phyloP scores from a whole-genome alignment of 441 rosid species.

The Eruca vesicaria region DNA sequence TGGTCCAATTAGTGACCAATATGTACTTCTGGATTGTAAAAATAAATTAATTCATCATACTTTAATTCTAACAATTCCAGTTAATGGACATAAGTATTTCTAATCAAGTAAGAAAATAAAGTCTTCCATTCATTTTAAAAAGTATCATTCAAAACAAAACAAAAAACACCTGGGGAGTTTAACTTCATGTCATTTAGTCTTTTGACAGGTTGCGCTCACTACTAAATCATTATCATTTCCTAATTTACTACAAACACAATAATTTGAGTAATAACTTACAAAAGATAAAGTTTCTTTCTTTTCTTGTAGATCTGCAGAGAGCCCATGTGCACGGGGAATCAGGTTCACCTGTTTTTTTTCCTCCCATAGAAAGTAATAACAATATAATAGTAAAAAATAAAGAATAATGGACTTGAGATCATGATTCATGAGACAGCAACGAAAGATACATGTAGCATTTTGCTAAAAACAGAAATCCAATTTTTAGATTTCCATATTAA shows the following conservation, averaged over 20 bases:
- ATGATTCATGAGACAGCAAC: conserved; percentile 34
- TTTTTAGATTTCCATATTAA: neutral
- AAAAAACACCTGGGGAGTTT: neutral
- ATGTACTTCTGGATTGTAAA: too few species aligned
- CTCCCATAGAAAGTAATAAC: conserved; percentile 12
- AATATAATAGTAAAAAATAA: conserved; percentile 1
- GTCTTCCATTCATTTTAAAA: neutral
- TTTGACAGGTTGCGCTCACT: conserved; percentile 7
- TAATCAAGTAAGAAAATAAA: neutral
- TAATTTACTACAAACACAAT: conserved; percentile 15
- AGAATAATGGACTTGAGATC: conserved; percentile 3
- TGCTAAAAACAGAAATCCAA: conserved; percentile 23
- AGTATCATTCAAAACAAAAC: neutral
- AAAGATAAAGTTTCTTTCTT: neutral
- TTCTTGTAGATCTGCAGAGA: conserved; percentile 26
- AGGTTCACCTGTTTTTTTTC: conserved; percentile 28
- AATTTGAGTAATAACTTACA: conserved; percentile 7
- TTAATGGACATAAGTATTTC: too few species aligned
- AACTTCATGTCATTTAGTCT: neutral
- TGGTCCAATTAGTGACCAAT: too few species aligned
- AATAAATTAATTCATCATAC: too few species aligned
- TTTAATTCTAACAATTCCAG: too few species aligned
- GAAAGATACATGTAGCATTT: conserved; percentile 34
- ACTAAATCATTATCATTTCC: conserved; percentile 4
- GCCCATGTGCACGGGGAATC: conserved; percentile 38